Percentiles rank a stretch among this genome's conserved stretches.
phyloP scores from a whole-genome alignment of 2,329 filamentous ascomycete species.

The Aspergillus quadricinctus region DNA sequence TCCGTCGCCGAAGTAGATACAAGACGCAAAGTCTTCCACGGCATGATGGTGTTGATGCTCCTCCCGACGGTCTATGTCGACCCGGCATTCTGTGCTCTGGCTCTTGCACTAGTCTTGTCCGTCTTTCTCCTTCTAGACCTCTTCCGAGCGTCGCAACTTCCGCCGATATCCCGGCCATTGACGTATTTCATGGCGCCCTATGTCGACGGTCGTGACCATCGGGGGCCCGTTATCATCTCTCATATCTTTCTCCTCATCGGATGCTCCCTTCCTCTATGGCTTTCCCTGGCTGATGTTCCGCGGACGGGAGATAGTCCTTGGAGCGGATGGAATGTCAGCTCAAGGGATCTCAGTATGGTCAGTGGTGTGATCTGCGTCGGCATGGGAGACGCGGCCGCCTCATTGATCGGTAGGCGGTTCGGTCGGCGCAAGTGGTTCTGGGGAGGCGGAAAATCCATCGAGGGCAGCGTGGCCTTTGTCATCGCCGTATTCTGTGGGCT shows the following conservation, averaged over 20 bases:
- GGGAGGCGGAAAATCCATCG: constrained; percentile 92
- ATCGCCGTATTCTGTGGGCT: constrained; percentile 73
- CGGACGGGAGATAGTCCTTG: constrained; percentile 55
- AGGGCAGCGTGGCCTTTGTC: constrained; percentile 79
- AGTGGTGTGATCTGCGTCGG: constrained; percentile 91
- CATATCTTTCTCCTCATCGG: constrained; percentile 95
- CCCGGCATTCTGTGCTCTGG: constrained; percentile 74
- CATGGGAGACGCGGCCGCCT: constrained; percentile 89
- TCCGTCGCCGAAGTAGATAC: constrained; percentile 88
- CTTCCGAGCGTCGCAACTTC: constrained; percentile 83
- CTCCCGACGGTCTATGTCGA: constrained; percentile 83
- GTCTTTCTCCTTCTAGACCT: constrained; percentile 87
- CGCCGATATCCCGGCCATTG: constrained; percentile 80
- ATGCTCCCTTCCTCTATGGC: constrained; percentile 91
- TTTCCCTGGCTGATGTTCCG: constrained; percentile 68
- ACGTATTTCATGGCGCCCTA: constrained; percentile 87
- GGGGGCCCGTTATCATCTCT: constrained; percentile 89
- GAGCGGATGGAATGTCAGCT: constrained; percentile 68
- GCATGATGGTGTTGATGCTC: constrained; percentile 97
- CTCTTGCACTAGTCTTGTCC: constrained; percentile 72
- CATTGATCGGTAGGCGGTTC: constrained; percentile 79
- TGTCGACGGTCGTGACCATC: constrained; percentile 86
- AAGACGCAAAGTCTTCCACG: constrained; percentile 93
- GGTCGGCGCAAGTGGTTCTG: constrained; percentile 90
- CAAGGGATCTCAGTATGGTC: constrained; percentile 81